A percentile compares a stretch with the other conserved stretches of the same genome.
Conservation (phyloP, 73 alveolate genomes). For the Tetrahymena elliotti region DNA sequence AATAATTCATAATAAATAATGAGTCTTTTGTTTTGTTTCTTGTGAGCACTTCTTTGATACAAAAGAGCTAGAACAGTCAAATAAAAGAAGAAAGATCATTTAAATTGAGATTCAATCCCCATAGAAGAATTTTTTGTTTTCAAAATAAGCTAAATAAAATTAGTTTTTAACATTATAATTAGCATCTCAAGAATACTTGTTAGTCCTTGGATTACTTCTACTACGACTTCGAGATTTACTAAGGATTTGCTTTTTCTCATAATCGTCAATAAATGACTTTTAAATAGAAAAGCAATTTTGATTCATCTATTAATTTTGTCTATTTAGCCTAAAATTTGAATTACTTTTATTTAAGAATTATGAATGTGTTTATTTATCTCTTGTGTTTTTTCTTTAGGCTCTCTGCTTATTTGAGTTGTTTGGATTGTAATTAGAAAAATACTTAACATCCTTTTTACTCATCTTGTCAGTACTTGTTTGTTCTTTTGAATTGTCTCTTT, state of each 20-base stretch:
- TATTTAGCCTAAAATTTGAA: not conserved
- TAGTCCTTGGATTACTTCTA: not conserved
- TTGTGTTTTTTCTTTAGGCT: not conserved
- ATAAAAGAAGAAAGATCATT: too few relatives aligned
- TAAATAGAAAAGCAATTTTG: not conserved
- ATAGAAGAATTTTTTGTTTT: too few relatives aligned
- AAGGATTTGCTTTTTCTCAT: not conserved
- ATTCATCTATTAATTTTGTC: not conserved
- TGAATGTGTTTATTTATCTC: not conserved
- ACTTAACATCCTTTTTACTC: not conserved
- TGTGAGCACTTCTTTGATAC: too few relatives aligned
- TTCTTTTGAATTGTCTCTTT: not conserved
- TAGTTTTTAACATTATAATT: too few relatives aligned
- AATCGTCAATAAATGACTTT: not conserved
- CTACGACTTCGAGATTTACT: not conserved
- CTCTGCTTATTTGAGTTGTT: too few relatives aligned
- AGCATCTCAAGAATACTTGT: not conserved
- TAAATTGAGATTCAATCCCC: too few relatives aligned
- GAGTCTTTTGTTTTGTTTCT: too few relatives aligned
- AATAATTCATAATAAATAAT: too few relatives aligned
- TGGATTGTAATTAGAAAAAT: not conserved
- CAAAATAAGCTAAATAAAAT: too few relatives aligned
- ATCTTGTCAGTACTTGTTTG: not conserved
- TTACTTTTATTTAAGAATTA: too few relatives aligned
- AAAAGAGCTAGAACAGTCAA: too few relatives aligned